Conservation (phyloP, 176 grass and related monocot genomes). For the Sorghum bicolor region Sorghum_bicolor_NCBIv3 NC_012876.2:61155501-61156000, state of each 20-base stretch:
- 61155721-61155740: background rate
- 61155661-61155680: background rate
- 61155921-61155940: background rate
- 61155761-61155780: background rate
- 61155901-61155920: background rate
- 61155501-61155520: slow-evolving; percentile 4
- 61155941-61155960: background rate
- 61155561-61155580: background rate
- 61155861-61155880: background rate
- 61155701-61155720: background rate
- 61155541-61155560: slow-evolving; percentile 1
- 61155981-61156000: background rate
- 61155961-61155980: background rate
- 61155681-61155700: slow-evolving; percentile 5
- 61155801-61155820: background rate
- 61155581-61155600: background rate
- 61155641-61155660: background rate
- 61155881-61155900: background rate
- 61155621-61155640: background rate
- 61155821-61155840: background rate
- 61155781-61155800: background rate
- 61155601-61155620: background rate
- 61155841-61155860: background rate
- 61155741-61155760: background rate
- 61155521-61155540: background rate